Base-by-base conservation (phyloP, 2,329 filamentous ascomycete genomes). In the Cladobotryum mycophilum region DNA sequence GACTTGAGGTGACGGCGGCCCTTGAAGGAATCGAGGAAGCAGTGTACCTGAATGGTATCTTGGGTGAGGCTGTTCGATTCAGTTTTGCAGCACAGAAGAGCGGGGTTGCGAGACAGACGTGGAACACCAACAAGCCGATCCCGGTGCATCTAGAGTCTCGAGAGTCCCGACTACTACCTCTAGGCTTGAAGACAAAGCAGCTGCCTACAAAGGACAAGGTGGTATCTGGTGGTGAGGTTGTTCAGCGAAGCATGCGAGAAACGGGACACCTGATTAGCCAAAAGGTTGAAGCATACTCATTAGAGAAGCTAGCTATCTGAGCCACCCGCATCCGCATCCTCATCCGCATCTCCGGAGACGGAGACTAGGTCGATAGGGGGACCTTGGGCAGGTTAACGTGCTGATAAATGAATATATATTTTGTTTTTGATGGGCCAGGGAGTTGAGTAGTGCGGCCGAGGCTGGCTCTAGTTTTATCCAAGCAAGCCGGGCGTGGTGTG, bases 271-370 rank as follows among this genome's bases (percentile, higher is more conserved):
- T 95, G 66, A 81, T 86, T 63, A 89, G 86, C 64, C 86, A 88
- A 70, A 85, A 84, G 64, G 85, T 91, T 55, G 87, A 86, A 50
- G 82, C 85, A 58, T 96, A 96, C 71, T 89, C 87, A 43, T 78
- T 92, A 57, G 89, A 96, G 71, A 81, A 82, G 68, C 83, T 95
- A 59, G 68, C 78, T 47, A 73, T 89, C 60, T 89, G 76, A 71
- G 54, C 62, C 56, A 30, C 25, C 25, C 9, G 25, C 25, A 30
- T 30, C 25, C 9, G 53, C 55, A 50, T 30, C 25, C 9, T 53
- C 55, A 50, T 38, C 20, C 46, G 18, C 30, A 8, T 18, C 22
- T 34, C 37, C 12, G 17, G n/a, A 25, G 17, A 12, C 17, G 9
- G 20, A 37, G 38, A 8, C 17, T 22, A 38, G 33, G 18, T 6